Conservation (phyloP, 441 rosid species). For the Croton setiger region DNA sequence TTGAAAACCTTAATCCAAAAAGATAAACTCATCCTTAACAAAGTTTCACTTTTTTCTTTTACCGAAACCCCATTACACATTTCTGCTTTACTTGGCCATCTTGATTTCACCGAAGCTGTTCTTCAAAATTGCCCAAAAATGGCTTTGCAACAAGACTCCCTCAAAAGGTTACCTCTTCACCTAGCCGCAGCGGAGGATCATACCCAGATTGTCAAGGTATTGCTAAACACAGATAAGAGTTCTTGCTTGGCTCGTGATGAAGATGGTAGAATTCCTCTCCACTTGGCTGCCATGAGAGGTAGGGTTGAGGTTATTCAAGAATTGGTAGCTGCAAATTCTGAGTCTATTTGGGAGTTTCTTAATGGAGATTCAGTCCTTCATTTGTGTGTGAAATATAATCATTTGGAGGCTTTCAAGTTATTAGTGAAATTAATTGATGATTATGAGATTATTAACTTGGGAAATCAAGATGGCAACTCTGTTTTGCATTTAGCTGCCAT, state of each 20-base stretch:
- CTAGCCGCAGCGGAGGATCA: constrained; percentile 30
- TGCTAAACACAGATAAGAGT: constrained; percentile 19
- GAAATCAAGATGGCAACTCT: constrained; percentile 7
- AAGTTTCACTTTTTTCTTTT: no score
- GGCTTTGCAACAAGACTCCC: constrained; percentile 1
- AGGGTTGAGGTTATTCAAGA: constrained; percentile 22
- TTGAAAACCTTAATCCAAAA: no score
- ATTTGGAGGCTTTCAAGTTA: constrained; percentile 14
- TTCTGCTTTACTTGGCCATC: no score
- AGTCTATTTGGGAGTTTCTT: neutral
- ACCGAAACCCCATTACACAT: no score
- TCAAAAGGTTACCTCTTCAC: constrained; percentile 30
- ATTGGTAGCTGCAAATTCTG: constrained; percentile 21
- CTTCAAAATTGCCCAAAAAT: no score
- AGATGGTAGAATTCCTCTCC: constrained; percentile 36
- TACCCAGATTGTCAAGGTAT: constrained; percentile 24
- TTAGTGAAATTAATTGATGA: neutral
- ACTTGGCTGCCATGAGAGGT: constrained; percentile 33
- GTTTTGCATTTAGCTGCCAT: constrained; percentile 13
- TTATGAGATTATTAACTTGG: neutral
- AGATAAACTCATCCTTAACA: no score
- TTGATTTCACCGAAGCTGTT: no score
- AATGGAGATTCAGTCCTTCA: constrained; percentile 19
- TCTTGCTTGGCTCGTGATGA: constrained; percentile 17
- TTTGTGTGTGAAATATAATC: constrained; percentile 17